Evolutionary conservation across 768 basidiomycete genomes (phyloP).

Genomic region (Phanerochaete sordida): DNA sequence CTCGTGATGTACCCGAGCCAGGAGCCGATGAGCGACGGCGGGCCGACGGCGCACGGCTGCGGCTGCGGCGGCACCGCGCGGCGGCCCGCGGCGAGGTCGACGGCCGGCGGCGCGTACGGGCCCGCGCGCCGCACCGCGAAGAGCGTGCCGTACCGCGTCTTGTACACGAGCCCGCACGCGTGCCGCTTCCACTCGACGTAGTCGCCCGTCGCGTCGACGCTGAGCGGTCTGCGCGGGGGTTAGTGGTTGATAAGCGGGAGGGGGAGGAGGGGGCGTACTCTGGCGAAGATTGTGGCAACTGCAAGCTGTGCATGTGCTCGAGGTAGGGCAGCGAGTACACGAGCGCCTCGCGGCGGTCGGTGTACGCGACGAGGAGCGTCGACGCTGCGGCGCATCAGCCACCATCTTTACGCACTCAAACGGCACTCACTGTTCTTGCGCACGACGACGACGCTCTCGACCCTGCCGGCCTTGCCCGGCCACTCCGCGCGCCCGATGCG

Average conservation of each 20-base stretch:
- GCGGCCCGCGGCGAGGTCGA: conserved; percentile 44
- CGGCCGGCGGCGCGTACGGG: conserved; percentile 43
- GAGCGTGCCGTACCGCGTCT: conserved; percentile 50
- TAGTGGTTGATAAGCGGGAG: not conserved
- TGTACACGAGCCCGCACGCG: conserved; percentile 16
- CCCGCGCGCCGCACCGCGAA: conserved; percentile 50
- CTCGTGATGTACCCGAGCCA: conserved; percentile 41
- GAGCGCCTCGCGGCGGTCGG: conserved; percentile 43
- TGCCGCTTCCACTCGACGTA: conserved; percentile 44
- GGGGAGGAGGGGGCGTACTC: conserved; percentile 13
- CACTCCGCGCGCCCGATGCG: conserved; percentile 66
- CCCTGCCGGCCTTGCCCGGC: conserved; percentile 46
- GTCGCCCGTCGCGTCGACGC: conserved; percentile 51
- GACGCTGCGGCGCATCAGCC: conserved; percentile 42
- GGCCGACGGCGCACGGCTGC: conserved; percentile 57
- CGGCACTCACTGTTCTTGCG: conserved; percentile 53
- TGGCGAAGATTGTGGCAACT: conserved; percentile 17
- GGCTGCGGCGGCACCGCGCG: conserved; percentile 52
- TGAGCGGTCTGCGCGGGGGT: conserved; percentile 28
- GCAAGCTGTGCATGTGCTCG: conserved; percentile 46
- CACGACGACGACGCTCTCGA: conserved; percentile 51
- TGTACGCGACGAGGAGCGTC: conserved; percentile 48
- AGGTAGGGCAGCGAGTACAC: conserved; percentile 65
- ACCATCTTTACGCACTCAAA: not conserved
- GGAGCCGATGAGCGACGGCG: conserved; percentile 49